Base-by-base conservation (phyloP, 192 early-diverging fungal genomes). In the Entomortierella beljakovae region DNA sequence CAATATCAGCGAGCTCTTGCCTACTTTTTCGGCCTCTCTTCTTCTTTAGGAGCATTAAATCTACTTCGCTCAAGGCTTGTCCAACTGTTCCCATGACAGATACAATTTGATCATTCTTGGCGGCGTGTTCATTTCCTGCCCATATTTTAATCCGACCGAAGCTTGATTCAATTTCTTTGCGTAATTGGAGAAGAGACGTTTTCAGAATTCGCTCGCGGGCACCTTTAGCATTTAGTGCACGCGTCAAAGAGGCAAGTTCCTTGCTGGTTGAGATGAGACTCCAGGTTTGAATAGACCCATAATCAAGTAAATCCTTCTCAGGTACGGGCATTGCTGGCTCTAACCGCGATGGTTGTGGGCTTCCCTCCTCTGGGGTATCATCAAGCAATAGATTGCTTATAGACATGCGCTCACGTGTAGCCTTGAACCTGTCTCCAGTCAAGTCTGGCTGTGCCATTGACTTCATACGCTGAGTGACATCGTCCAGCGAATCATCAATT, bases 1-100 rank as follows among this genome's bases (percentile, higher is more conserved):
- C 75, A 57, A 79, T 79, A 26, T 79, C 75, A 2, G 75, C 75
- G n/a, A 79, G 61, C 20, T 79, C 75, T 28, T 79, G 67, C 23
- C 38, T 50, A 42, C 75, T 79, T 50, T 79, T 79, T 43, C 75
- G 40, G 20, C 75, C 75, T 13, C 68, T 26, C 40, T 79, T 79
- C 32, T 70, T 69, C 38, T 60, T 64, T 22, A 79, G 42, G 13
- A 70, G 26, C 32, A 53, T 52, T 1, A 79, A 33, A 18, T 70
- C 75, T 7, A 49, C 38, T 33, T 62, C 37, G 20, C 40, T 79
- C 33, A 79, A 48, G 2, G 55, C 56, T 43, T 70, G 75, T 6
- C 75, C 75, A 11, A 79, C 61, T 32, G 61, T 57, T 13, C 66
- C 75, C 38, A 65, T 50, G n/a, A 63, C 68, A 0, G 75, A 63